A percentile compares a stretch with the other conserved stretches of the same genome.
Conservation (phyloP, 73 alveolate genomes). For the Paramecium pentaurelia region DNA sequence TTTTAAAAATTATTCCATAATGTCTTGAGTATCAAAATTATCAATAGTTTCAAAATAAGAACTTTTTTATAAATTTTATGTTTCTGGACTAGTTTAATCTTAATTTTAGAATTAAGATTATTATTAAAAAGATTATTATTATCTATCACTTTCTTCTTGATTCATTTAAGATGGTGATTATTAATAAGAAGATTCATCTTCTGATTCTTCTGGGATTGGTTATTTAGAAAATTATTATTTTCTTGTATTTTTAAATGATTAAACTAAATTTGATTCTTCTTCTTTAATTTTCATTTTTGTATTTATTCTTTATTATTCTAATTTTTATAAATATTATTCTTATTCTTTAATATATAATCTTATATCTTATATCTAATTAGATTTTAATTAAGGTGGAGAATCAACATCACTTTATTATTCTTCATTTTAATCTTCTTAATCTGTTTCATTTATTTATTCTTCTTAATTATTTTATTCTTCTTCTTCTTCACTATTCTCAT, state of each 20-base stretch:
- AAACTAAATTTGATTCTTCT: neutral
- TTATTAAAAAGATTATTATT: neutral
- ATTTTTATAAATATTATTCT: neutral
- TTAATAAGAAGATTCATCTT: constrained; percentile 8
- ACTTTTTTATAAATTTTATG: neutral
- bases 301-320: constrained; percentile 17
- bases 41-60: neutral
- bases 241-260: neutral
- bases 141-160: neutral
- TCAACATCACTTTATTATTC: neutral
- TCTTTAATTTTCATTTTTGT: neutral
- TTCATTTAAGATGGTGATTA: neutral
- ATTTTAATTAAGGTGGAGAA: neutral
- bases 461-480: neutral
- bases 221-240: neutral
- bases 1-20: neutral
- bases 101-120: neutral
- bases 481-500: neutral
- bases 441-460: neutral
- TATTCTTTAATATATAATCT: neutral
- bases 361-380: neutral
- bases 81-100: neutral
- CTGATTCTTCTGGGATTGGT: constrained; percentile 29
- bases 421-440: neutral
- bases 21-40: neutral